A percentile compares a stretch with the other conserved stretches of the same genome.
Evolutionary conservation across 2,329 filamentous ascomycete species (phyloP).

Genomic region (Aspergillus bombycis): DNA sequence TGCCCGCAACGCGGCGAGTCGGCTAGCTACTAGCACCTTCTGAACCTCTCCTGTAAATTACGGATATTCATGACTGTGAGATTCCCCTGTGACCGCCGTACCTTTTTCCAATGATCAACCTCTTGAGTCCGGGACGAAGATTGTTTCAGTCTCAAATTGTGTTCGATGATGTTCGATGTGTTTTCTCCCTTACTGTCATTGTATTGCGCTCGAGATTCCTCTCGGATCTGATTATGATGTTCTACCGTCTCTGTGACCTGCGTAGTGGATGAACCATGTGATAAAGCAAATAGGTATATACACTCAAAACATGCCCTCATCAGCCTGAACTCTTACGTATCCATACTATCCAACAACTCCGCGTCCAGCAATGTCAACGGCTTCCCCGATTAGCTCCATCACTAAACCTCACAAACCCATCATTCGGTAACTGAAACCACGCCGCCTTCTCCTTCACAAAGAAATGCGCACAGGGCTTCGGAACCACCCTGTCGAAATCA

Average conservation of each 20-base stretch:
- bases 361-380: background rate
- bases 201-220: background rate
- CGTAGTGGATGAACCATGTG: background rate
- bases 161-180: background rate
- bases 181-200: background rate
- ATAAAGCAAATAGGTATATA: background rate
- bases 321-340: background rate
- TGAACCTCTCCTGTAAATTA: constrained; percentile 51
- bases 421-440: constrained; percentile 44
- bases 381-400: constrained; percentile 19
- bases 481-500: background rate
- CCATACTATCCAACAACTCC: background rate
- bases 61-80: constrained; percentile 34
- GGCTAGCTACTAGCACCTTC: constrained; percentile 92
- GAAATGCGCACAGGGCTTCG: constrained; percentile 42
- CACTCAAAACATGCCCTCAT: background rate
- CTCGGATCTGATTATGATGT: background rate
- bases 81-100: constrained; percentile 34
- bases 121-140: constrained; percentile 2
- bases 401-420: constrained; percentile 33
- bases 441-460: constrained; percentile 47
- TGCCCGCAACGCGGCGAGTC: constrained; percentile 90
- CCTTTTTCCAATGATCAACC: constrained; percentile 17
- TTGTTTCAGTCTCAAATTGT: background rate
- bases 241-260: background rate